Evolutionary conservation across 192 early-diverging fungal species (phyloP).

Genomic region (Backusella westeae): DNA sequence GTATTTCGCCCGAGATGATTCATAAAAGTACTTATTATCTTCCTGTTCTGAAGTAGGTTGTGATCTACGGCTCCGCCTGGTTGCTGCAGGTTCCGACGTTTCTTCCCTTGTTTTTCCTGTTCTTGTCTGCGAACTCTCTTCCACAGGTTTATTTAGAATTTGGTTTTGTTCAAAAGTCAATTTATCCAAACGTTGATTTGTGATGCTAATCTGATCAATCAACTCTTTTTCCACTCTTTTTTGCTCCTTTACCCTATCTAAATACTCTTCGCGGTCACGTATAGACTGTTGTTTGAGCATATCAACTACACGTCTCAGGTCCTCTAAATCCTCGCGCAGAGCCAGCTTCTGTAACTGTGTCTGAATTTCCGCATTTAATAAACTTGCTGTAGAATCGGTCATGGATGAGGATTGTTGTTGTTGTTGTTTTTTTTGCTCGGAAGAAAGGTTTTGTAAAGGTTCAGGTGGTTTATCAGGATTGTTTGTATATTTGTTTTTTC

Average conservation of each 20-base stretch:
- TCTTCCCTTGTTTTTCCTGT: not conserved
- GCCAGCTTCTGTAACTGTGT: not conserved
- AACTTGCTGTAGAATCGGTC: not conserved
- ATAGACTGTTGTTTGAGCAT: not conserved
- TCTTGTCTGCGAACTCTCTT: not conserved
- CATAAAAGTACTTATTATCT: not conserved
- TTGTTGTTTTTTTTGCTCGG: not conserved
- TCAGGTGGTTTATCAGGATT: constrained; percentile 1
- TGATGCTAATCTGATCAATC: not conserved
- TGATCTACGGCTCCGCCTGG: not conserved
- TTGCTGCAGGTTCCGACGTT: not conserved
- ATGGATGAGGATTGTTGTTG: not conserved
- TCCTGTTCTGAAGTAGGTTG: not conserved
- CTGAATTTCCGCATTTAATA: not conserved
- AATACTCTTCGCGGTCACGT: not conserved
- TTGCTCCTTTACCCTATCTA: not conserved
- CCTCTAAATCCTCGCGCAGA: not conserved
- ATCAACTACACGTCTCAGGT: not conserved
- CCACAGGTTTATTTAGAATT: not conserved
- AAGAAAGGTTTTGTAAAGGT: not conserved
- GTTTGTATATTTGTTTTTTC: not conserved
- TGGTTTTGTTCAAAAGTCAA: not conserved
- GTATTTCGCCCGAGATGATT: not conserved
- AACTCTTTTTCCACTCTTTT: not conserved
- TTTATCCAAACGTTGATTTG: not conserved